Base-by-base conservation (phyloP, 495 filamentous ascomycete species). In the Aspergillus avenaceus region DNA sequence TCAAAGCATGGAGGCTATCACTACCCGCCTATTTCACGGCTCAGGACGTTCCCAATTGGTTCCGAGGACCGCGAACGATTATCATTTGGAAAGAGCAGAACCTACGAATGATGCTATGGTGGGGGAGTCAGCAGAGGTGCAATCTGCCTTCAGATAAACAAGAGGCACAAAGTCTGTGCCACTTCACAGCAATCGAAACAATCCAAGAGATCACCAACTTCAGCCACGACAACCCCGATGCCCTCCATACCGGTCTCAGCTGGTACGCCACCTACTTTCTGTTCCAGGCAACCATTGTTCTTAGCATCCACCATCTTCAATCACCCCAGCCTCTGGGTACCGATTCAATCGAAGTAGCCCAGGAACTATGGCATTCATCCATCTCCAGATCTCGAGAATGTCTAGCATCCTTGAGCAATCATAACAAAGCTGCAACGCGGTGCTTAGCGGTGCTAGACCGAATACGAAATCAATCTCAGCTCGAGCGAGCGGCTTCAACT, bases 1-100 rank as follows among this genome's bases (percentile, higher is more conserved):
- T 56, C 12, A 54, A 57, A 47, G 48, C 48, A 5, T 59, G 56
- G 56, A 52, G 44, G 22, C 46, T 55, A 37, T 55, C 53, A n/a
- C 27, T 64, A 5, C 61, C 61, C 0, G 31, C 26, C 13, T 64
- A 61, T 41, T 64, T 64, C 51, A 53, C 55, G 13, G 44, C 40
- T 0, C 45, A 32, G 5, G 45, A 45, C 9, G 27, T 53, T 9
- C 55, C 61, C 0, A 12, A 37, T 4, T 64, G 61, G 61, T 61
- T 61, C 19, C 51, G 46, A 0, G 61, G 53, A 1, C 61, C 61
- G 8, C 50, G 61, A 1, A 46, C 55, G 7, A 29, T 64, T 0
- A 43, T 64, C 13, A 0, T 37, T 6, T 61, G 58, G 58, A 64
- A 64, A 49, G 58, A 64, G 25, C 55, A 64, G 19, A 64, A 64